Base-by-base conservation (phyloP, 2,329 filamentous ascomycete species). In the Phialophora macrospora region DNA sequence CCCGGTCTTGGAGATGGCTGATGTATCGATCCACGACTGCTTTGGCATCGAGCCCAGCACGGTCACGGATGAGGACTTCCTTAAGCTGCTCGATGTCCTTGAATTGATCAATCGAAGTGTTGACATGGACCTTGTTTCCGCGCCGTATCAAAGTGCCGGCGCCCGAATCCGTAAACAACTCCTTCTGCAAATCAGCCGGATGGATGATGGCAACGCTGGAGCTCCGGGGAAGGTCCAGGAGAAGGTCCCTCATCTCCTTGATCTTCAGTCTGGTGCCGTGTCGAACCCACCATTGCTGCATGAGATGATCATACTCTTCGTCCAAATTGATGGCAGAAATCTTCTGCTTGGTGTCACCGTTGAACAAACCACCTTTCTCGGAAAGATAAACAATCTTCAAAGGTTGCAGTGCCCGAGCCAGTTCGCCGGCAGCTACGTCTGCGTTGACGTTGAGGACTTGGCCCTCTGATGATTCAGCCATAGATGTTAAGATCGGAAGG, bases 311-410 rank as follows among this genome's bases (percentile, higher is more conserved):
- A 74, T 91, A 98, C 80, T 99, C 95, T 80, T 96, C 93, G 76
- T 99, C 95, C 64, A 99, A 84, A 81, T 98, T 98, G 80, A 98
- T 98, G 66, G 90, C 91, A 5, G 94, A 97, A 75, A 98, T 98
- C 82, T 97, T 96, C 82, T 94, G 90, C 65, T 90, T 90, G n/a
- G 89, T 91, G 70, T 96, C 91, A 66, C 93, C 93, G 76, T 98
- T 92, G 80, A 97, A 96, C 38, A 99, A 82, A 7, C 94, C 95
- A 57, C 95, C 95, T 85, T 98, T 98, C 82, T 99, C 95, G 4
- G 93, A 96, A n/a, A 98, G 85, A 77, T 97, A 99, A 66, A 99
- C 93, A 68, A 98, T 94, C 87, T 99, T 99, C 74, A 98, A 82
- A 28, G 95, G 95, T 79, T 98, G 89, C 61, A 99, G 83, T 63